These are phyloP conservation scores for Escallonia rubra DNA, from an alignment of 129 eudicot species.

Conservation along the genomic window DNA sequence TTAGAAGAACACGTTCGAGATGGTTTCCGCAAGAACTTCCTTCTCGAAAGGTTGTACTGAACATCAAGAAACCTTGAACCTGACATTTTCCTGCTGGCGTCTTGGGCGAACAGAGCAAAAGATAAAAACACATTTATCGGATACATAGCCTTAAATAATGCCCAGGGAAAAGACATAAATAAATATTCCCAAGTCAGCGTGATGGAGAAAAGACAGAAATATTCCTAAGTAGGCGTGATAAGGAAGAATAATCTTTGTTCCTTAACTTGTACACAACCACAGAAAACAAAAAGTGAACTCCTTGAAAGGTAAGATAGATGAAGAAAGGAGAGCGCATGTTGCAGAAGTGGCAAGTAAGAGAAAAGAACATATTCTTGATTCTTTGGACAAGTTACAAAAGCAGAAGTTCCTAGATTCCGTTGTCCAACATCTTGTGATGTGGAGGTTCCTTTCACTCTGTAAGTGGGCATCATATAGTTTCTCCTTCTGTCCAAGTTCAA, in stretches of 20 bases:
- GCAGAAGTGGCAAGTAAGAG: background rate
- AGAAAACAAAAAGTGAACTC: background rate
- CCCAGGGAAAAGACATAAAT: background rate
- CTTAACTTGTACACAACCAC: constrained; percentile 3
- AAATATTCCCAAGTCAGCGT: background rate
- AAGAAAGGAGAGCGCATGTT: background rate
- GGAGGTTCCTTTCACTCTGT: too few species aligned
- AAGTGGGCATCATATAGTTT: too few species aligned
- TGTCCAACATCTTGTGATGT: background rate
- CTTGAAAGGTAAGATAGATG: background rate
- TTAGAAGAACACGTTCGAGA: constrained; percentile 51
- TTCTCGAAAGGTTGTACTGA: constrained; percentile 64
- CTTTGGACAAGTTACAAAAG: background rate
- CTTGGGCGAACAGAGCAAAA: background rate
- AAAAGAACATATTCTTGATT: constrained; percentile 7
- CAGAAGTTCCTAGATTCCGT: background rate
- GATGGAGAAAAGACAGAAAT: constrained; percentile 3
- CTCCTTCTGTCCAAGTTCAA: constrained; percentile 4
- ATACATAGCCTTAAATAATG: background rate
- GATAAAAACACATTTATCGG: background rate
- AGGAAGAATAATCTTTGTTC: constrained; percentile 24
- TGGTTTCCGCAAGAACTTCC: constrained; percentile 51
- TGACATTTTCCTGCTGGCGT: constrained; percentile 34
- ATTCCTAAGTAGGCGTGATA: constrained; percentile 16
- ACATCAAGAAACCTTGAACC: constrained; percentile 60